Evolutionary conservation across 2,329 filamentous ascomycete genomes (phyloP), one percentile per base, ranked within the genome.

Genomic region (Sclerotiophoma versabilis): DNA sequence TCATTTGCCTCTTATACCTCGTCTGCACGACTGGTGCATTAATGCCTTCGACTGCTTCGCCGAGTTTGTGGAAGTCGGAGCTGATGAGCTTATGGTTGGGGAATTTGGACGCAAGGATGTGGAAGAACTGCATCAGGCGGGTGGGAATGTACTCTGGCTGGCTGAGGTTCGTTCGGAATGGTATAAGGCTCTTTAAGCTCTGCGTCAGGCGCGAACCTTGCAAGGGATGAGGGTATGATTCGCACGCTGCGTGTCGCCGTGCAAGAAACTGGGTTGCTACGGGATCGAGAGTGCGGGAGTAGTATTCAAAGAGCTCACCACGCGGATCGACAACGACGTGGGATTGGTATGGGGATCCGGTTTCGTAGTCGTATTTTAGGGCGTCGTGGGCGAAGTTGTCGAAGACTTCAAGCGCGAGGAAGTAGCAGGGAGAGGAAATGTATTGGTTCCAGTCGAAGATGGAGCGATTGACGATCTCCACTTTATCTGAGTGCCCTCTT

Each of bases 1-100:
- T 91, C 64, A 91, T 97, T 58, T 87, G 84, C 64, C 95, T 83
- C 77, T 91, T 84, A 75, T 92, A 99, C 58, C 95, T 84, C 25
- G 95, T 99, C 81, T 99, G 96, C 61, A 99, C 96, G 19, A 99
- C 93, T 0, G 95, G 95, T 11, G 90, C 92, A 76, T 98, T 97
- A 61, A 96, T 78, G 0, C 95, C 95, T 57, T 85, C 83, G 45
- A 95, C 85, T 0, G 93, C 84, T 74, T 96, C 89, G 1, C 93
- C 92, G 33, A 99, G 82, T 56, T 81, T 86, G 77, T 93, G 88
- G 76, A 99, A 99, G 75, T 99, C 95, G 66, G 91, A 93, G 29
- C 92, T 90, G 29, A 99, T 79, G 27, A 99, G 84, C 54, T 92
- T 86, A 77, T 99, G 95, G 3, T 87, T 89, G 0, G 95, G 96